Evolutionary conservation across 2,329 filamentous ascomycete species (phyloP).

Genomic region (Penicillium aurantiogriseum): DNA sequence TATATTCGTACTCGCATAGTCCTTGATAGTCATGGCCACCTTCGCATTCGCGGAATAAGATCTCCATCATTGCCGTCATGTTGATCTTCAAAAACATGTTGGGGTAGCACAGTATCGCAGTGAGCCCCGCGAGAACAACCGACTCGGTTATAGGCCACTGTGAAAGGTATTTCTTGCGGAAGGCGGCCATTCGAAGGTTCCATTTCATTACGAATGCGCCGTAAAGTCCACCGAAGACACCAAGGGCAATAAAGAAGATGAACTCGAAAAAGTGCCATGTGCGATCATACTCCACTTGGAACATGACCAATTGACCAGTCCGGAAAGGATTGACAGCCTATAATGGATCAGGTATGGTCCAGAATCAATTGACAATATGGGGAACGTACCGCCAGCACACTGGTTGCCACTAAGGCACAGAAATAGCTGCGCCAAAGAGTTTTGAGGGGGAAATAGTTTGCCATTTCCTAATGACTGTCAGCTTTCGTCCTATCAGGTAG

Average conservation of each 20-base stretch:
- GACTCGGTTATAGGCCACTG: constrained; percentile 85
- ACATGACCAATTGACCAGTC: constrained; percentile 98
- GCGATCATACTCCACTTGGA: constrained; percentile 92
- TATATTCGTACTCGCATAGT: constrained; percentile 67
- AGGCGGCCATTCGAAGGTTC: constrained; percentile 87
- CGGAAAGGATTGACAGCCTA: constrained; percentile 94
- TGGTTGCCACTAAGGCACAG: constrained; percentile 91
- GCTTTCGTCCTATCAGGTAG: not conserved
- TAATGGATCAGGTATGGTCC: constrained; percentile 4
- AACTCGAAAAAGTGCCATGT: constrained; percentile 98
- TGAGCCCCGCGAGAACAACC: constrained; percentile 75
- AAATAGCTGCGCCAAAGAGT: constrained; percentile 99
- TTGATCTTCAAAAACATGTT: constrained; percentile 95
- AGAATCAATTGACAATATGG: not conserved
- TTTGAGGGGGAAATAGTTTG: constrained; percentile 91
- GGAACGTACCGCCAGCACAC: constrained; percentile 68
- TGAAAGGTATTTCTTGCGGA: constrained; percentile 86
- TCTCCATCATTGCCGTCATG: constrained; percentile 99
- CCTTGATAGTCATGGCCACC: constrained; percentile 84
- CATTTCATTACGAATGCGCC: constrained; percentile 97
- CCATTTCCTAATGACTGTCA: constrained; percentile 68
- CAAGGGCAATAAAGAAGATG: constrained; percentile 86
- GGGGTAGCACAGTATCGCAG: constrained; percentile 91
- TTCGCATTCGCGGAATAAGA: constrained; percentile 90
- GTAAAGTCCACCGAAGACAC: constrained; percentile 90